Evolutionary conservation across 306 rosid species (phyloP).

Genomic region (Pterocarpus santalinus): DNA sequence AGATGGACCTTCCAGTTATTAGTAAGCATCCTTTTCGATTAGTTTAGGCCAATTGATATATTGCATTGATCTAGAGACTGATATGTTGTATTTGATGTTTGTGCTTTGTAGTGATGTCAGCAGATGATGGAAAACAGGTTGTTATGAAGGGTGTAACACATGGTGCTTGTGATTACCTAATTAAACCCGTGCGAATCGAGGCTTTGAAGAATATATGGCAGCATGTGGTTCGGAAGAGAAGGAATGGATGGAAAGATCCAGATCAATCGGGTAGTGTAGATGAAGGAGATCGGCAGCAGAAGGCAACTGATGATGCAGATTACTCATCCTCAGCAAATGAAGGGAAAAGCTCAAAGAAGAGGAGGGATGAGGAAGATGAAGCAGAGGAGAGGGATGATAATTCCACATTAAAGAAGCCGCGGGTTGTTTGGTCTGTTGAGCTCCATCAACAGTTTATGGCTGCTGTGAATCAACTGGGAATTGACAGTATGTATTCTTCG

Average conservation of each 20-base stretch:
- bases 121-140: constrained; percentile 84
- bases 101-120: constrained; percentile 86
- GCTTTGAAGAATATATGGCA: constrained; percentile 98
- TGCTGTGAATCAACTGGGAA: constrained; percentile 94
- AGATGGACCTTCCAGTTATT: constrained; percentile 98
- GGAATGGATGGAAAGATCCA: constrained; percentile 74
- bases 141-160: constrained; percentile 99
- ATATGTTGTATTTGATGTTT: constrained; percentile 28
- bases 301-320: constrained; percentile 76
- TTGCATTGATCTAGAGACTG: constrained; percentile 33
- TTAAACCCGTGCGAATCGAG: constrained; percentile 92
- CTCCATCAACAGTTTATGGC: constrained; percentile 98
- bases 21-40: constrained; percentile 62
- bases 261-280: constrained; percentile 82
- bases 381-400: constrained; percentile 86
- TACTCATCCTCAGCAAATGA: constrained; percentile 94
- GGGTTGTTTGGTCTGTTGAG: constrained; percentile 99
- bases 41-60: constrained; percentile 15
- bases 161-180: constrained; percentile 96
- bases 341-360: constrained; percentile 76
- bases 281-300: constrained; percentile 84
- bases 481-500: constrained; percentile 81
- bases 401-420: constrained; percentile 86
- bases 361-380: constrained; percentile 91
- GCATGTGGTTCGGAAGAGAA: constrained; percentile 93